Evolutionary conservation across 2,329 filamentous ascomycete species (phyloP).

Genomic region (Furcasterigmium sp.): DNA sequence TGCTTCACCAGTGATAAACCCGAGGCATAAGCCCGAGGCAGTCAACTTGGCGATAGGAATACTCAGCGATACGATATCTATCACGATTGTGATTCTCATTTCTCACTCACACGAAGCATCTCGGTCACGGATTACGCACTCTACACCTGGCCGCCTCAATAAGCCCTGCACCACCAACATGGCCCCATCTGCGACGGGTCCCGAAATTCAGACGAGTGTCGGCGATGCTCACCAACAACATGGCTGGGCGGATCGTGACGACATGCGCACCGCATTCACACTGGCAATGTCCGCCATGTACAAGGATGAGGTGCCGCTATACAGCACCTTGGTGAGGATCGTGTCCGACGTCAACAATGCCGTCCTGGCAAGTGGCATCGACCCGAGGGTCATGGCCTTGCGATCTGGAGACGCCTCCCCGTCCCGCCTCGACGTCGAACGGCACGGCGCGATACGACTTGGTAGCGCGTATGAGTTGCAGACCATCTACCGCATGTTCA

Average conservation of each 20-base stretch:
- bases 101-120: no score
- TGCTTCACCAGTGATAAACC: no score
- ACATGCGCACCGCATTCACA: conserved; percentile 12
- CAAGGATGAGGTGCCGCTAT: conserved; percentile 15
- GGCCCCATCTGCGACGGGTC: no score
- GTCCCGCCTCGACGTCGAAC: conserved; percentile 15
- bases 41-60: no score
- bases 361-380: conserved; percentile 5
- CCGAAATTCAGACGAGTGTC: no score
- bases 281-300: conserved; percentile 18
- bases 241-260: conserved; percentile 10
- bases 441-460: conserved; percentile 43
- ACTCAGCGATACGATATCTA: no score
- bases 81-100: no score
- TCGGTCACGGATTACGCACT: no score
- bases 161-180: no score
- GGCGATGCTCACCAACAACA: no score
- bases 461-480: conserved; percentile 36
- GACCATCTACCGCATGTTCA: conserved; percentile 36
- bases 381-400: conserved; percentile 12
- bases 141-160: no score
- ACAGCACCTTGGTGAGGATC: conserved; percentile 13
- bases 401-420: conserved; percentile 11
- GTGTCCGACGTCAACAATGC: conserved; percentile 11
- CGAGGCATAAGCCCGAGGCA: no score